Evolutionary conservation across 2,329 filamentous ascomycete genomes (phyloP).

Genomic region (Chalaropsis thielavioides): DNA sequence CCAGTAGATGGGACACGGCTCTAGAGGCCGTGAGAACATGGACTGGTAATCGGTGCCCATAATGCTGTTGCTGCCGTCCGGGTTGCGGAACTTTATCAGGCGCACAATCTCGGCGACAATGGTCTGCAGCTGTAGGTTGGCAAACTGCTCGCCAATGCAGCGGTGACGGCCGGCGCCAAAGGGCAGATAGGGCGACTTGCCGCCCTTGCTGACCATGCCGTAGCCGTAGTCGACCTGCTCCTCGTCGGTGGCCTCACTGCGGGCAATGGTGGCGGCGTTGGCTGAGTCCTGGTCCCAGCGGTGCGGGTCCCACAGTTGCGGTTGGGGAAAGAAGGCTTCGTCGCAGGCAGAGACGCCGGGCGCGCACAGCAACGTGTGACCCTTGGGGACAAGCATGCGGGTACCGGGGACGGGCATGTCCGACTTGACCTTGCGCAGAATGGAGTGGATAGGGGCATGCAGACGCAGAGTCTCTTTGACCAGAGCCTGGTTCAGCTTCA

Average conservation of each 20-base stretch:
- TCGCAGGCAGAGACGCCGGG: constrained; percentile 68
- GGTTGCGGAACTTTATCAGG: constrained; percentile 64
- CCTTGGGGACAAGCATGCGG: constrained; percentile 65
- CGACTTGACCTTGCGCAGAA: constrained; percentile 80
- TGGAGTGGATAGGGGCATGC: constrained; percentile 87
- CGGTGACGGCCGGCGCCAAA: constrained; percentile 87
- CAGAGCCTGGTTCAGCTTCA: constrained; percentile 69
- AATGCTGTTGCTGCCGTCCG: constrained; percentile 54
- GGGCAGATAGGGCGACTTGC: constrained; percentile 77
- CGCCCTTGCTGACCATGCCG: constrained; percentile 81
- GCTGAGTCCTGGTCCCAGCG: constrained; percentile 62
- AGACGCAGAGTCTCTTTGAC: constrained; percentile 86
- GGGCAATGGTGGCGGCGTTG: constrained; percentile 34
- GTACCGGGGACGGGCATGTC: constrained; percentile 75
- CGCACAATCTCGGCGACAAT: constrained; percentile 67
- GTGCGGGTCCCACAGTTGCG: constrained; percentile 74
- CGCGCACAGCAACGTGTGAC: constrained; percentile 69
- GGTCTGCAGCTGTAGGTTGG: constrained; percentile 79
- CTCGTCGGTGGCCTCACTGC: constrained; percentile 41
- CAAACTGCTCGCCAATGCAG: constrained; percentile 95
- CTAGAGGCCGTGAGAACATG: constrained; percentile 58
- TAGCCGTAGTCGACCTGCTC: constrained; percentile 89
- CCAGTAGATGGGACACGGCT: constrained; percentile 60
- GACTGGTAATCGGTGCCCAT: constrained; percentile 55
- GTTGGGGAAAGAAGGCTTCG: constrained; percentile 64